phyloP scores from a whole-genome alignment of 169 alveolate species.

The Toxoplasma gondii region DNA sequence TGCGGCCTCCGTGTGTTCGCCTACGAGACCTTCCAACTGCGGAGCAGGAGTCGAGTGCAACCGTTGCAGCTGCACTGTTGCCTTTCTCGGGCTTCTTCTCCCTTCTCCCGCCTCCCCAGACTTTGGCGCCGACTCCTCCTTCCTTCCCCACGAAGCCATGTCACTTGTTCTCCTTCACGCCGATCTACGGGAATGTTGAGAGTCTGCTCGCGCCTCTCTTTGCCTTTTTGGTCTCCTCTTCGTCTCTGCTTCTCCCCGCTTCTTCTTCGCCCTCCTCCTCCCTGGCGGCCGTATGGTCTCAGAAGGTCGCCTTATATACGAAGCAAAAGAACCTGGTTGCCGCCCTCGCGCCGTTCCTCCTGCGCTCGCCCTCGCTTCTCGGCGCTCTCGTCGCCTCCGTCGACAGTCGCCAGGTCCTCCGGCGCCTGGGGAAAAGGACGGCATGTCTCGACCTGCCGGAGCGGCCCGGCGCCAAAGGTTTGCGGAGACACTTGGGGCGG shows the following conservation, averaged over 20 bases:
- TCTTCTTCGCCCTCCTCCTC: background rate
- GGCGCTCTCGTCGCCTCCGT: constrained; percentile 14
- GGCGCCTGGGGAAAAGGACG: background rate
- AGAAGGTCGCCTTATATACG: background rate
- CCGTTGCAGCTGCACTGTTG: background rate
- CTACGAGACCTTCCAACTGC: background rate
- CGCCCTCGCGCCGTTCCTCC: background rate
- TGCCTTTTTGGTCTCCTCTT: background rate
- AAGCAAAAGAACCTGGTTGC: background rate
- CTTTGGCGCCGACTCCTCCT: background rate
- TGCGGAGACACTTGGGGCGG: background rate
- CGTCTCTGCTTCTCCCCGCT: background rate
- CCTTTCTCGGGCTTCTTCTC: constrained; percentile 16
- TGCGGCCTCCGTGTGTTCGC: constrained; percentile 13
- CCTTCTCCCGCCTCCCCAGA: background rate
- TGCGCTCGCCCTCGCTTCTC: background rate
- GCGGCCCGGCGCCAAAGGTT: background rate
- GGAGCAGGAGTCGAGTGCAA: background rate
- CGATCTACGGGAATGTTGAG: background rate
- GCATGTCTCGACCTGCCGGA: background rate
- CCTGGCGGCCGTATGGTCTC: background rate
- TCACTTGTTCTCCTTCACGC: background rate
- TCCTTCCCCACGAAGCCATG: background rate
- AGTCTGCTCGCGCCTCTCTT: background rate
- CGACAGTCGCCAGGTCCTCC: background rate